Evolutionary conservation across 495 filamentous ascomycete genomes (phyloP).

Genomic region (Aspergillus mulundensis): DNA sequence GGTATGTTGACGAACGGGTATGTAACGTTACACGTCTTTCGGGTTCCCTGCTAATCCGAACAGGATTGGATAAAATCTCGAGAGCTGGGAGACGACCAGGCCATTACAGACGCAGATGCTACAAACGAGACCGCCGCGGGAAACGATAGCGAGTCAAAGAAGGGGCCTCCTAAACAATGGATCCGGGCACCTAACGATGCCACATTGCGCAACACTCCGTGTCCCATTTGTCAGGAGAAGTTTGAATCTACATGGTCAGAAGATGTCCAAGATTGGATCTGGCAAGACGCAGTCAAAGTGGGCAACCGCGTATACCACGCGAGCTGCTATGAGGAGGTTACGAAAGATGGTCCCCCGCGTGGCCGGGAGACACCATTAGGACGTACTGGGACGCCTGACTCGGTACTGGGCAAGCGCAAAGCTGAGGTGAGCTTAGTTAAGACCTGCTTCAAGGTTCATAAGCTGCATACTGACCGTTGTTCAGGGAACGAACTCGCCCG

Average conservation of each 20-base stretch:
- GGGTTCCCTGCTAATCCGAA: constrained; percentile 3
- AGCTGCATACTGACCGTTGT: constrained; percentile 14
- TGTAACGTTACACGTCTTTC: constrained; percentile 27
- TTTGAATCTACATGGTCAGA: constrained; percentile 88
- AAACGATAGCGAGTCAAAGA: constrained; percentile 37
- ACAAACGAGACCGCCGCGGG: constrained; percentile 31
- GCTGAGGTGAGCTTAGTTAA: constrained; percentile 55
- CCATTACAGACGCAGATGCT: constrained; percentile 37
- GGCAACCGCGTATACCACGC: constrained; percentile 83
- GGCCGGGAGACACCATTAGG: constrained; percentile 35
- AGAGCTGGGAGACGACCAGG: constrained; percentile 65
- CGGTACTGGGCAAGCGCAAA: constrained; percentile 72
- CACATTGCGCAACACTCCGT: constrained; percentile 63
- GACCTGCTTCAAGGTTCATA: background rate
- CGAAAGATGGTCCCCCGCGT: constrained; percentile 51
- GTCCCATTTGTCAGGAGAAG: constrained; percentile 92
- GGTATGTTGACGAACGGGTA: constrained; percentile 90
- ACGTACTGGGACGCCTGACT: constrained; percentile 57
- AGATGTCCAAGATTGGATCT: constrained; percentile 92
- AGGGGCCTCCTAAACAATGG: constrained; percentile 65
- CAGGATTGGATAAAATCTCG: constrained; percentile 86
- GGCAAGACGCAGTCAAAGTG: constrained; percentile 82
- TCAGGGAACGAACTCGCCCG: constrained; percentile 35
- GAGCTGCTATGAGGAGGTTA: constrained; percentile 82
- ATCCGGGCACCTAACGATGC: constrained; percentile 80